Base-by-base conservation (phyloP, 306 rosid genomes). In the Dalbergia cultrata region DNA sequence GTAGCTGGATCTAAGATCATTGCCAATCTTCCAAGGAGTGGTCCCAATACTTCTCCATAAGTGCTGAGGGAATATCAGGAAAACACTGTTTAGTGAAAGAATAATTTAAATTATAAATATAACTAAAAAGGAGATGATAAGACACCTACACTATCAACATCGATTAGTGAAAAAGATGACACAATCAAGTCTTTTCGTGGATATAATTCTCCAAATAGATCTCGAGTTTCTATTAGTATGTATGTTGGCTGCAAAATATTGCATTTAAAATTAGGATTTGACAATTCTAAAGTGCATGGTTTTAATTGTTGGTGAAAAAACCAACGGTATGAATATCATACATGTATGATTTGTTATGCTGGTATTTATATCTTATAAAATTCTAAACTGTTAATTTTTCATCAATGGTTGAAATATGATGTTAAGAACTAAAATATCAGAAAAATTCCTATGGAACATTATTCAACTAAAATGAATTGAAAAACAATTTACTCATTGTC, bases 1-100 rank as follows among this genome's bases (percentile, higher is more conserved):
- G 75, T 74, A 77, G 88, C 90, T 75, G 89, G 77, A 73, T 71
- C 65, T 54, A 72, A 58, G 33, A 73, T 73, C 63, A 17, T 72
- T 72, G 87, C 84, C 70, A 90, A 61, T 50, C 88, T 87, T 58
- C 86, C 80, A 83, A 89, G 78, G 60, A 80, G 86, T 13, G 87
- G 87, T 67, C 85, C 88, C 78, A 78, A 74, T 70, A 81, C 83
- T 81, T 90, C 90, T 80, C 88, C 94, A 79, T 67, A 91, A 76
- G 64, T 72, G 78, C 93, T 87, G 80, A 79, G 85, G 81, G 73
- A 78, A 67, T 61, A 79, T 43, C 47, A 58, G 12, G 68, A 63
- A 80, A 70, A 50, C 31, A 70, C 34, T n/a, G 59, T 35, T 70
- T 63, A 62, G 35, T 13, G 14, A 80, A 56, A 61, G 43, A 39